Evolutionary conservation across 208 protist genomes (phyloP), one percentile per base, ranked within the genome.

Genomic region (Acanthamoeba castellanii): DNA sequence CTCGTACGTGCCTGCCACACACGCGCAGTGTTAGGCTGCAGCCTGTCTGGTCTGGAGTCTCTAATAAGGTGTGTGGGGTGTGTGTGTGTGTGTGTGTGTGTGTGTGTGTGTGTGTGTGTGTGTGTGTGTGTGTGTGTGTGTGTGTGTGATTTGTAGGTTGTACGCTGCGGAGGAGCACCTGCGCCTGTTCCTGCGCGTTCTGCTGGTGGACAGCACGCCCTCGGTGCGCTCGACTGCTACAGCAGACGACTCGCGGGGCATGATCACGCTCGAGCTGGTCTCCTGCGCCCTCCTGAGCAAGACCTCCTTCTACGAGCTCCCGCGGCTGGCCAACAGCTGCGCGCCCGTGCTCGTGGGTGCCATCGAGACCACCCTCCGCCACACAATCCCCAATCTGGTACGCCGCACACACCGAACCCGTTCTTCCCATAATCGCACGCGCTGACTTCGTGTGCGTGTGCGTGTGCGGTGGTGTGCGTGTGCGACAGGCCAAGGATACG

Each of bases 291-390:
- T 92, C 11, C 66, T 92, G 1, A 32, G 37, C 57, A 92, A 92
- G 30, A 76, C 87, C n/a, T 92, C 87, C 34, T 92, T 92, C 61
- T 92, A 92, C 27, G 87, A 92, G 45, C 42, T 92, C 3, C 25
- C 87, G 9, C 52, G 66, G 66, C 52, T 92, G 22, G 64, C 64
- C 66, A 57, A 92, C 42, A 50, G 37, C 42, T 45, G 32, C 13
- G 27, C 66, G 4, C 87, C 87, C 34, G 87, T 92, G 81, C 42
- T 88, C 18, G 50, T 64, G 42, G 81, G 34, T 16, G 81, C 47
- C 50, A 88, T 88, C 52, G 50, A 64, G 20, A 27, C 45, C 45
- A 20, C 52, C 25, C 30, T 64, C 22, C 16, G 6, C 4, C 45
- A 16, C 25, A 27, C 32, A 9, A 27, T 64, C 52, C 13, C 34